These are phyloP conservation scores for Carallia pectinifolia DNA, from an alignment of 345 rosid species.

Conservation along the genomic window DNA sequence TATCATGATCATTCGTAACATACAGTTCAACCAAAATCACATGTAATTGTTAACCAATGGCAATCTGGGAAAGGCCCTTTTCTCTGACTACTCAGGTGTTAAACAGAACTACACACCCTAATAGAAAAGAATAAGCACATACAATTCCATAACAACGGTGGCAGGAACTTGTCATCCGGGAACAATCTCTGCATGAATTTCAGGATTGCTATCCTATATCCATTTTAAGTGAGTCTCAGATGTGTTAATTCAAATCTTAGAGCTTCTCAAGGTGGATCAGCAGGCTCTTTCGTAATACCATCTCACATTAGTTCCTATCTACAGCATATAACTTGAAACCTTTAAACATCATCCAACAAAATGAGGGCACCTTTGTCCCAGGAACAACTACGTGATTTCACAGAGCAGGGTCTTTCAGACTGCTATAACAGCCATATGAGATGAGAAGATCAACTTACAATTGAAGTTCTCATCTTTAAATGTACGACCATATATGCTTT, in stretches of 20 bases:
- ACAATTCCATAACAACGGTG: not conserved
- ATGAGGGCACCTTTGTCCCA: not conserved
- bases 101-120: not conserved
- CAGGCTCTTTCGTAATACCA: too few species aligned
- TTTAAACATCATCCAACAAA: too few species aligned
- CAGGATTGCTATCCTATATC: too few species aligned
- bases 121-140: not conserved
- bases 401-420: not conserved
- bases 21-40: not conserved
- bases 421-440: not conserved
- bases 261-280: too few species aligned
- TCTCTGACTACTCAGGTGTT: not conserved
- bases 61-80: not conserved
- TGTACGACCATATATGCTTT: constrained; percentile 91
- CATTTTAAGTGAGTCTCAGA: too few species aligned
- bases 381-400: not conserved
- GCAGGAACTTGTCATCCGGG: too few species aligned
- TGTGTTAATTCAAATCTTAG: too few species aligned
- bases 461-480: constrained; percentile 98
- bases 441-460: constrained; percentile 51
- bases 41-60: not conserved
- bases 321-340: too few species aligned
- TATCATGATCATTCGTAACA: too few species aligned
- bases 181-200: too few species aligned
- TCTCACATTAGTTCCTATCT: too few species aligned